Evolutionary conservation across 2,329 filamentous ascomycete genomes (phyloP), one percentile per base, ranked within the genome.

Genomic region (Exophiala spinifera): DNA sequence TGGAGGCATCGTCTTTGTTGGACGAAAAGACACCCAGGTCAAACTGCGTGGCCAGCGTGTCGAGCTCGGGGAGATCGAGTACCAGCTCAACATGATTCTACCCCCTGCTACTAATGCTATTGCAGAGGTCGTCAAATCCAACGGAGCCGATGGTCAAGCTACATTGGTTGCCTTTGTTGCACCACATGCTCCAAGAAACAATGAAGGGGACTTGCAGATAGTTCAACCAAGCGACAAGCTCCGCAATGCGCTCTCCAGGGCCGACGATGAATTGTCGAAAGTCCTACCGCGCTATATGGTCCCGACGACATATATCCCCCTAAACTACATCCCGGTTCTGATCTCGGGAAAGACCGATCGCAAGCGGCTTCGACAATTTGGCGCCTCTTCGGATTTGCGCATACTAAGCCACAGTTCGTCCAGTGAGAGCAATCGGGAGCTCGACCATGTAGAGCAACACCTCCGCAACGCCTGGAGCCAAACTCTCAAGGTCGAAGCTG

Each of bases 101-200:
- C 75, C 77, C 0, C 52, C 66, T 0, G 70, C 70, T 1, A 71
- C 73, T 21, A 73, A 71, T 44, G 74, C 79, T 1, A 75, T 71
- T 0, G 75, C 76, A 4, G 79, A 81, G 54, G 75, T 79, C 28
- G 75, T 79, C 58, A 74, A 72, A 51, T 74, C 75, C n/a, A 69
- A 69, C 17, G 71, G 72, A 8, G 58, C 63, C 15, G 64, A 66
- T 13, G 70, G 69, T 1, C 72, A 76, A 37, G 72, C 75, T 20
- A 75, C 72, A 1, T 65, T 82, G 13, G 74, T 79, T 3, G 74
- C 75, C 1, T 78, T 79, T 53, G 64, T 74, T 42, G 50, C 46
- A 11, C 43, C 40, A 14, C 46, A 49, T 31, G 45, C 51, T 15
- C 28, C 23, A 40, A 44, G 20, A 13, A 46, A 28, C 39, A 45